phyloP scores from a whole-genome alignment of 2,329 filamentous ascomycete genomes.

The Colletotrichum brevisporum region DNA sequence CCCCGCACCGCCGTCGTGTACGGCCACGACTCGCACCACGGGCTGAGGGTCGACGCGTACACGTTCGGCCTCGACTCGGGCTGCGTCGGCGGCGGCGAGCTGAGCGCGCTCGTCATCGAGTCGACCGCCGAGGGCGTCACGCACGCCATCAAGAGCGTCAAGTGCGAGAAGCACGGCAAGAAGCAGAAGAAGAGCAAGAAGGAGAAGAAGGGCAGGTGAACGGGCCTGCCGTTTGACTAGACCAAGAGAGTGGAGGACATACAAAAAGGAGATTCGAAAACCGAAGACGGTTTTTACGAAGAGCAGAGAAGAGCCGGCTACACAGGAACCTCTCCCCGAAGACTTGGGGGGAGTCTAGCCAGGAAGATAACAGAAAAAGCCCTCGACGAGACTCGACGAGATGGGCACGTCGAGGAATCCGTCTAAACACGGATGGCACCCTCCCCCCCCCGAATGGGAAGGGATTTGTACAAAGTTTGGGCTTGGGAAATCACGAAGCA shows the following conservation, averaged over 20 bases:
- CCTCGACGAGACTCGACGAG: background rate
- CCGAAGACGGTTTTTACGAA: too few species aligned
- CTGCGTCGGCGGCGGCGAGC: constrained; percentile 80
- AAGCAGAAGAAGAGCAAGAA: constrained; percentile 31
- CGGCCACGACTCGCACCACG: constrained; percentile 85
- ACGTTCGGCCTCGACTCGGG: constrained; percentile 89
- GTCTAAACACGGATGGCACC: too few species aligned
- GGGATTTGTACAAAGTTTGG: background rate
- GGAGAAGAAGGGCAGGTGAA: constrained; percentile 37
- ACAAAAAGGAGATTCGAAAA: background rate
- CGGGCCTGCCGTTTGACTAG: background rate
- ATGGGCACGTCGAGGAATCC: background rate
- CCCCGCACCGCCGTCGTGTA: constrained; percentile 80
- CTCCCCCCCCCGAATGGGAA: too few species aligned
- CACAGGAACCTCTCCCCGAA: too few species aligned
- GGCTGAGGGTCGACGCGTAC: constrained; percentile 73
- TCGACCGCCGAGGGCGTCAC: constrained; percentile 53
- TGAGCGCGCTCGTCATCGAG: constrained; percentile 85
- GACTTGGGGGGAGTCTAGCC: too few species aligned
- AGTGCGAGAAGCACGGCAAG: constrained; percentile 49
- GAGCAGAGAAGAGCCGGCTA: too few species aligned
- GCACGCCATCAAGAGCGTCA: constrained; percentile 57
- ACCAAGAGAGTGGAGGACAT: too few species aligned
- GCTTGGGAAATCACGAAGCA: constrained; percentile 15
- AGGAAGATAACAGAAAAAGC: too few species aligned